Conservation (phyloP, 768 basidiomycete genomes). For the Kwoniella mangroviensis region DNA sequence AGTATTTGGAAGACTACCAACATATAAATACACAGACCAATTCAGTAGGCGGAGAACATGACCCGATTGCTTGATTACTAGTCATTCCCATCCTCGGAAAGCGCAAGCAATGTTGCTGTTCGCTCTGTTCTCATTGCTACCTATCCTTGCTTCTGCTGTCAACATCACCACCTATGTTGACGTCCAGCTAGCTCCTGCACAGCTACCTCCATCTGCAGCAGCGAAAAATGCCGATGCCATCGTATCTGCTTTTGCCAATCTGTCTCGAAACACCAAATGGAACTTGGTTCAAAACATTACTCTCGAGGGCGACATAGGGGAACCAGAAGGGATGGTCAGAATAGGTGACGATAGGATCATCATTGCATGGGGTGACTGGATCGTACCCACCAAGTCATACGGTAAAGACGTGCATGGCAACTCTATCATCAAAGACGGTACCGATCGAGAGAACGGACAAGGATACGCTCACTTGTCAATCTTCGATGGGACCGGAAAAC, state of each 20-base stretch:
- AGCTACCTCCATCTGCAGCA: slow-evolving; percentile 21
- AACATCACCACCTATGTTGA: background rate
- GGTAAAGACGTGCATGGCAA: slow-evolving; percentile 18
- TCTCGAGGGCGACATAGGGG: slow-evolving; percentile 27
- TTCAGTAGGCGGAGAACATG: too few species aligned
- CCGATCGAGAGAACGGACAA: slow-evolving; percentile 24
- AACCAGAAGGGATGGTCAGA: slow-evolving; percentile 29
- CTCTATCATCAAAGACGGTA: slow-evolving; percentile 27
- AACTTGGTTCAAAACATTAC: slow-evolving; percentile 19
- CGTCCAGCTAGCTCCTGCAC: slow-evolving; percentile 3
- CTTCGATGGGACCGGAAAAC: slow-evolving; percentile 25
- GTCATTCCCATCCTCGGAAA: background rate
- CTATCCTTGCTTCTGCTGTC: background rate
- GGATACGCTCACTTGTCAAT: slow-evolving; percentile 26
- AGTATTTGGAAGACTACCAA: too few species aligned
- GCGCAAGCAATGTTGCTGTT: background rate
- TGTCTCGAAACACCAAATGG: slow-evolving; percentile 30
- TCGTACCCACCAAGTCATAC: slow-evolving; percentile 15
- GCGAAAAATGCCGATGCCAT: slow-evolving; percentile 26
- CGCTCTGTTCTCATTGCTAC: background rate
- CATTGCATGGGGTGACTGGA: slow-evolving; percentile 22
- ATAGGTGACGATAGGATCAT: slow-evolving; percentile 26
- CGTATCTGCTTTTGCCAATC: slow-evolving; percentile 22
- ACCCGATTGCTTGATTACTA: too few species aligned
- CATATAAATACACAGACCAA: too few species aligned